Evolutionary conservation across 1,284 basidiomycete species (phyloP).

Genomic region (Cystodermella granulosa): DNA sequence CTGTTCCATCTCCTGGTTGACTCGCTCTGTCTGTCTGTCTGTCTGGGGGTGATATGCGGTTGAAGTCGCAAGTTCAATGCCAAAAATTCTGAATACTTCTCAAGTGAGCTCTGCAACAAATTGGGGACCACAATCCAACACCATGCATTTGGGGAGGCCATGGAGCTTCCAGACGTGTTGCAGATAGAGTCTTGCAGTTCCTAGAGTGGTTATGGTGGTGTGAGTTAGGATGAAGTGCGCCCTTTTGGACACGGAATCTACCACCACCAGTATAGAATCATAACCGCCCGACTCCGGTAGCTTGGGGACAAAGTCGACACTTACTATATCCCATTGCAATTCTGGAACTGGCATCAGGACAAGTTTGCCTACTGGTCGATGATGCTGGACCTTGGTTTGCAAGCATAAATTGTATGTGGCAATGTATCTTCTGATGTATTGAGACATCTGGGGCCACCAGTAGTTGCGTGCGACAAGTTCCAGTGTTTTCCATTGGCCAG

Average conservation of each 20-base stretch:
- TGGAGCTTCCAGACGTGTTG: neutral
- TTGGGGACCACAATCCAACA: constrained; percentile 1
- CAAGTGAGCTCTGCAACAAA: constrained; percentile 21
- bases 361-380: neutral
- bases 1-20: constrained; percentile 4
- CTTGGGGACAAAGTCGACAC: neutral
- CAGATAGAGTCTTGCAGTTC: neutral
- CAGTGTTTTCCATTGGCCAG: constrained; percentile 17
- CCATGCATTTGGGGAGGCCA: neutral
- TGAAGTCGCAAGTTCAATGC: constrained; percentile 21
- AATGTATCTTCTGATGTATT: constrained; percentile 20
- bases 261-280: neutral
- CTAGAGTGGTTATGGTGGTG: neutral
- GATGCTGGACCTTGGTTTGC: constrained; percentile 12
- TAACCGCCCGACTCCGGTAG: neutral
- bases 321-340: constrained; percentile 1
- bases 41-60: constrained; percentile 20
- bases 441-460: constrained; percentile 27
- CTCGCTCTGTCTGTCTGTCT: constrained; percentile 18
- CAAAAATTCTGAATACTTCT: constrained; percentile 21
- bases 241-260: neutral
- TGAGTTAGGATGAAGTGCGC: neutral
- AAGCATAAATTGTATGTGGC: constrained; percentile 20
- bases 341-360: neutral
- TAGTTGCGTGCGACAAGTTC: constrained; percentile 21